phyloP scores from a whole-genome alignment of 148 eudicot species.

The Arctostaphylos glauca region DNA sequence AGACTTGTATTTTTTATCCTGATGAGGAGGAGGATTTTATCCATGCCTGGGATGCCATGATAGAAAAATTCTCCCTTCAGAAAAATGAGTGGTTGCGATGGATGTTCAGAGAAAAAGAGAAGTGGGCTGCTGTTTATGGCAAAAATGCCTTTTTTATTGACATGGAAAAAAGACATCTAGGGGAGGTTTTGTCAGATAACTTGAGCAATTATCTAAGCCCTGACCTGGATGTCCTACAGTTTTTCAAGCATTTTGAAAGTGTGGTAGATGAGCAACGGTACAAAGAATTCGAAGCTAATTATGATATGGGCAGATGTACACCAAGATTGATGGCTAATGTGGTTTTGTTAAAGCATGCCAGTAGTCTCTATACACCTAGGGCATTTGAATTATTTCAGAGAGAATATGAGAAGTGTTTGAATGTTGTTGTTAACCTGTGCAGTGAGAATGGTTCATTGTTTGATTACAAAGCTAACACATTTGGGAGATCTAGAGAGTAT shows the following conservation, averaged over 20 bases:
- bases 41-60: constrained; percentile 25
- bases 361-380: constrained; percentile 21
- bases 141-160: constrained; percentile 20
- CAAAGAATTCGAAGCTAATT: constrained; percentile 22
- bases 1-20: constrained; percentile 18
- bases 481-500: constrained; percentile 15
- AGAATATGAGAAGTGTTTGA: constrained; percentile 25
- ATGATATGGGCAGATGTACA: constrained; percentile 6
- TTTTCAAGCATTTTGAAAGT: constrained; percentile 18
- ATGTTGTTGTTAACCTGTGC: constrained; percentile 20
- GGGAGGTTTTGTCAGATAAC: constrained; percentile 14
- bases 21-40: constrained; percentile 23
- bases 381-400: constrained; percentile 25
- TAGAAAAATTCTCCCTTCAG: constrained; percentile 18
- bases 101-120: constrained; percentile 22
- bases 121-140: constrained; percentile 25
- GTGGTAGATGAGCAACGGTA: constrained; percentile 22
- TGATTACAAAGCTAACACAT: constrained; percentile 15
- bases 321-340: constrained; percentile 27
- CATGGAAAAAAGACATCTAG: constrained; percentile 11
- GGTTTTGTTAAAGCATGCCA: constrained; percentile 19
- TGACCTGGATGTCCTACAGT: constrained; percentile 24
- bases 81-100: constrained; percentile 23
- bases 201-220: constrained; percentile 12
- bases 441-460: constrained; percentile 13